Percentiles rank a stretch among this genome's conserved stretches.
Conservation (phyloP, 768 basidiomycete genomes). For the Mycena floridula region DNA sequence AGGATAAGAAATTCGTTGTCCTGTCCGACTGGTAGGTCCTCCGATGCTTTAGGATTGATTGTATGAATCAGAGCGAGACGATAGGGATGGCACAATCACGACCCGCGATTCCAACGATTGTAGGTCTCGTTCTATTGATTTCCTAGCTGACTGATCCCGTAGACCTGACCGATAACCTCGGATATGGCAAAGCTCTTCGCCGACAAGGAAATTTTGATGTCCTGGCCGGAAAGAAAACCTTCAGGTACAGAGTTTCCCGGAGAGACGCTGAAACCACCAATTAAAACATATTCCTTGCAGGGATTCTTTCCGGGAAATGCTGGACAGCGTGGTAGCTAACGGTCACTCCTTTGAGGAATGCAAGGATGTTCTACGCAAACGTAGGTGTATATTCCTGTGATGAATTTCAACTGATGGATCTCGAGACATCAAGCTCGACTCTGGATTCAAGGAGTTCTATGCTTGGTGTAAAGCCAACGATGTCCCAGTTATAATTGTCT, state of each 20-base stretch:
- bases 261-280: not conserved
- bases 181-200: conserved; percentile 73
- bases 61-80: conserved; percentile 2
- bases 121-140: conserved; percentile 26
- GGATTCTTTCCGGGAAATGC: conserved; percentile 85
- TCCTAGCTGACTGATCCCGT: not conserved
- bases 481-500: conserved; percentile 90
- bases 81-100: conserved; percentile 91
- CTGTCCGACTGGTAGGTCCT: conserved; percentile 82
- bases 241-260: conserved; percentile 43
- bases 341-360: conserved; percentile 85
- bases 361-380: conserved; percentile 64
- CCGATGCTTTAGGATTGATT: not conserved
- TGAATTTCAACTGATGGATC: conserved; percentile 5
- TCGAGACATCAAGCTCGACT: conserved; percentile 78
- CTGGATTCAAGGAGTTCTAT: conserved; percentile 86
- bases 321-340: conserved; percentile 68
- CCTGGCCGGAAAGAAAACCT: conserved; percentile 59
- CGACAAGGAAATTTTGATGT: conserved; percentile 69
- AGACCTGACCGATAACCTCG: conserved; percentile 89
- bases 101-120: conserved; percentile 91
- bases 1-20: conserved; percentile 78
- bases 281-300: conserved; percentile 40
- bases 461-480: conserved; percentile 73
- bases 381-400: conserved; percentile 38